A percentile compares a stretch with the other conserved stretches of the same genome.
These are phyloP conservation scores for Calamus simplicifolius DNA, from an alignment of 176 grass and related monocot genomes.

Conservation along the genomic window DNA sequence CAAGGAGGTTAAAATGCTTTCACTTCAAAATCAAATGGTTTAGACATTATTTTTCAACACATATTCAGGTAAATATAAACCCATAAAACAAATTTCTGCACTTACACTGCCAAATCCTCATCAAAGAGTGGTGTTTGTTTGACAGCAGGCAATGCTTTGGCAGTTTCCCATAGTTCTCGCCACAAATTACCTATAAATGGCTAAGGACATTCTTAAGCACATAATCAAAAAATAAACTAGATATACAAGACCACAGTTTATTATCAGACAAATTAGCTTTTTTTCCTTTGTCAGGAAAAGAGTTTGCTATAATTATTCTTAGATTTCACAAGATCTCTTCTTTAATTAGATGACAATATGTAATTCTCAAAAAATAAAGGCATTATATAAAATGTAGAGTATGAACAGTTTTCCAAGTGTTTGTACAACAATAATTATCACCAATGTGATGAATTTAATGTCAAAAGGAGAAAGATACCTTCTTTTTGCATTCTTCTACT, in stretches of 20 bases:
- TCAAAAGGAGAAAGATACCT: conserved; percentile 27
- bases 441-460: no score
- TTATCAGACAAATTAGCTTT: no score
- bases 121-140: conserved; percentile 93
- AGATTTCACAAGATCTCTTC: no score
- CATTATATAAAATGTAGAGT: no score
- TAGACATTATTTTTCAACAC: not conserved
- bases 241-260: not conserved
- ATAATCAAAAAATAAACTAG: not conserved
- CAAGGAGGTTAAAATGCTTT: conserved; percentile 71
- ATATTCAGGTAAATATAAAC: not conserved
- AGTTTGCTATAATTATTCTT: no score
- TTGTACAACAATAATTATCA: no score
- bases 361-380: no score
- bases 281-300: no score
- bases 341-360: no score
- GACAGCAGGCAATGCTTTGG: conserved; percentile 80
- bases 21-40: conserved; percentile 41
- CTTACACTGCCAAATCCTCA: conserved; percentile 98
- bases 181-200: conserved; percentile 79
- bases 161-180: conserved; percentile 86
- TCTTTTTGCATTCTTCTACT: conserved; percentile 93
- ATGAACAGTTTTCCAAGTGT: no score
- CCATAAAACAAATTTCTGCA: conserved; percentile 13
- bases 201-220: conserved; percentile 19